Evolutionary conservation across 345 rosid species (phyloP).

Genomic region (Hevea brasiliensis): DNA sequence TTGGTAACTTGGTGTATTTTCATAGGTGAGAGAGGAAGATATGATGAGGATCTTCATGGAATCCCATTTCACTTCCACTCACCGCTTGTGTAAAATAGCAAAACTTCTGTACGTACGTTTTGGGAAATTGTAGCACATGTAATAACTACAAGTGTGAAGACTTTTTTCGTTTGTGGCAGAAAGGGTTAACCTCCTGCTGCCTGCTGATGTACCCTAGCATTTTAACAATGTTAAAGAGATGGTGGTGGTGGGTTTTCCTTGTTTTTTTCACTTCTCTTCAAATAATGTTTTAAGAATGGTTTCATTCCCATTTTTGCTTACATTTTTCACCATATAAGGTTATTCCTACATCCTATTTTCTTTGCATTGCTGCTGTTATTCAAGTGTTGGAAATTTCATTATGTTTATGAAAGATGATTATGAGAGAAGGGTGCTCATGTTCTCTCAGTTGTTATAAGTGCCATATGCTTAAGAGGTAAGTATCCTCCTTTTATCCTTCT

Average conservation of each 20-base stretch:
- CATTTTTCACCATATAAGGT: no score
- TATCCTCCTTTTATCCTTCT: no score
- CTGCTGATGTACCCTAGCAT: neutral
- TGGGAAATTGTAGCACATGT: constrained; percentile 3
- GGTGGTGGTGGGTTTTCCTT: neutral
- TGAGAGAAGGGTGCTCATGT: no score
- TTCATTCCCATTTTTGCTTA: no score
- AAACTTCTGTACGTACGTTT: neutral
- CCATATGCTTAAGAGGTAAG: no score
- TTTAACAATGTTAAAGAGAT: neutral
- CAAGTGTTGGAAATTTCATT: no score
- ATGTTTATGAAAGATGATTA: no score
- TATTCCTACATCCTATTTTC: no score
- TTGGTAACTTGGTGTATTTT: constrained; percentile 1
- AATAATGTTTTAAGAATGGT: neutral
- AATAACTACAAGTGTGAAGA: neutral
- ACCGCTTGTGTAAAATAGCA: constrained; percentile 7
- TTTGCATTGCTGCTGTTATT: no score
- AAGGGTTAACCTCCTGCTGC: neutral
- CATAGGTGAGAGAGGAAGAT: constrained; percentile 2
- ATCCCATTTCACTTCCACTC: neutral
- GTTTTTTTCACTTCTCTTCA: neutral
- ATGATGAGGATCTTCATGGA: no score
- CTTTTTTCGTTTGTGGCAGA: neutral
- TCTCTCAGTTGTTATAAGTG: no score